Evolutionary conservation across 2,329 filamentous ascomycete species (phyloP).

Genomic region (Scleromitrula shiraiana): DNA sequence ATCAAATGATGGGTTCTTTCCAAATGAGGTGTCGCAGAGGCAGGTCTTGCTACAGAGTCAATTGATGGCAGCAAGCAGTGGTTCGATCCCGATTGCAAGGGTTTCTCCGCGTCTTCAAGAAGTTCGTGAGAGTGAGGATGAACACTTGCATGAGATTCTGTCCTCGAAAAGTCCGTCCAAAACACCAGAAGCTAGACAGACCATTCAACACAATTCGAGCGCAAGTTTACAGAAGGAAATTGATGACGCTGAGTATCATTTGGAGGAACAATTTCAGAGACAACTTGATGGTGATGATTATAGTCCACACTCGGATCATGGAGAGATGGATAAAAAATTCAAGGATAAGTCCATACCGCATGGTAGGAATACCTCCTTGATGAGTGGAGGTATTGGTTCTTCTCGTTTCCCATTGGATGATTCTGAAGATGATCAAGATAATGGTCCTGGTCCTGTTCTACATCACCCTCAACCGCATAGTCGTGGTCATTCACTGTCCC

Average conservation of each 20-base stretch:
- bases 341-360: constrained; percentile 14
- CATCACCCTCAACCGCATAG: constrained; percentile 70
- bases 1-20: constrained; percentile 33
- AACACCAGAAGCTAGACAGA: constrained; percentile 49
- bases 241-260: constrained; percentile 76
- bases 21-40: constrained; percentile 34
- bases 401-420: constrained; percentile 43
- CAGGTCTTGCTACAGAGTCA: constrained; percentile 43
- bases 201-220: constrained; percentile 61
- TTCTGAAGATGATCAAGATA: constrained; percentile 41
- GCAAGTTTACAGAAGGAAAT: constrained; percentile 76
- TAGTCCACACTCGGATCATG: constrained; percentile 47
- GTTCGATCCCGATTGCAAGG: too few relatives aligned
- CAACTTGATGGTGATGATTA: constrained; percentile 74
- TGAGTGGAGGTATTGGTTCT: constrained; percentile 19
- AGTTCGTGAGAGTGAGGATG: constrained; percentile 66
- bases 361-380: constrained; percentile 18
- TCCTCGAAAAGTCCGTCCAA: constrained; percentile 46
- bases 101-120: constrained; percentile 60
- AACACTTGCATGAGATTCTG: constrained; percentile 29
- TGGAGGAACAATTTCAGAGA: constrained; percentile 71
- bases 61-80: constrained; percentile 33
- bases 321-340: constrained; percentile 18
- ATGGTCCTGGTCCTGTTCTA: constrained; percentile 51
- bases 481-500: constrained; percentile 62